Conservation (phyloP, 345 rosid species). For the Microthlaspi erraticum region DNA sequence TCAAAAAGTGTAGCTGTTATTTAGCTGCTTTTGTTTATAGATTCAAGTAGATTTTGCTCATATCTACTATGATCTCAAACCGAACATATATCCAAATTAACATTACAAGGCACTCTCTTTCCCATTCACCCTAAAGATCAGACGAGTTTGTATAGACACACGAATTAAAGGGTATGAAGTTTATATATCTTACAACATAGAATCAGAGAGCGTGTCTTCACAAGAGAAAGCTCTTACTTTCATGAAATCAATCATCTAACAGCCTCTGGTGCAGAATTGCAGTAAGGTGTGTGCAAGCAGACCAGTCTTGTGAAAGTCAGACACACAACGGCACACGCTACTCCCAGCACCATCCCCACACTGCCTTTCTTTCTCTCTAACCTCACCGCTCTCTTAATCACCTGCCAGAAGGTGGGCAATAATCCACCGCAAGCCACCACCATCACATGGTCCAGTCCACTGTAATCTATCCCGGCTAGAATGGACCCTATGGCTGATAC, state of each 20-base stretch:
- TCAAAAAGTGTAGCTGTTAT: background rate
- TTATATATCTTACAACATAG: constrained; percentile 39
- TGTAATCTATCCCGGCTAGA: constrained; percentile 88
- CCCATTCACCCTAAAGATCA: constrained; percentile 27
- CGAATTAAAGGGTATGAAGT: constrained; percentile 22
- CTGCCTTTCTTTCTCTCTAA: constrained; percentile 66
- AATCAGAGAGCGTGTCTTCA: constrained; percentile 14
- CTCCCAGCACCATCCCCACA: constrained; percentile 68
- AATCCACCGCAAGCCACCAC: constrained; percentile 91
- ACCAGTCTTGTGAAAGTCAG: constrained; percentile 85
- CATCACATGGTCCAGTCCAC: constrained; percentile 94
- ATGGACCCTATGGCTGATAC: constrained; percentile 90
- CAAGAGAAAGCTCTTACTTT: constrained; percentile 9
- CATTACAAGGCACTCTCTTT: constrained; percentile 23
- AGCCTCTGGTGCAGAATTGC: constrained; percentile 99
- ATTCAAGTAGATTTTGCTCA: constrained; percentile 16
- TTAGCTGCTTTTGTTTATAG: background rate
- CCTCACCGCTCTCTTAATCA: constrained; percentile 63
- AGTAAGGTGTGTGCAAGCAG: constrained; percentile 95
- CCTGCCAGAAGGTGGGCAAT: constrained; percentile 69
- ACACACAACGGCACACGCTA: constrained; percentile 73
- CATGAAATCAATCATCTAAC: constrained; percentile 50
- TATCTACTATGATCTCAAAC: constrained; percentile 15
- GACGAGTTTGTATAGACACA: constrained; percentile 32
- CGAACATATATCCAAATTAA: constrained; percentile 21